Conservation (phyloP, 345 rosid genomes). For the Hibiscus mutabilis region DNA sequence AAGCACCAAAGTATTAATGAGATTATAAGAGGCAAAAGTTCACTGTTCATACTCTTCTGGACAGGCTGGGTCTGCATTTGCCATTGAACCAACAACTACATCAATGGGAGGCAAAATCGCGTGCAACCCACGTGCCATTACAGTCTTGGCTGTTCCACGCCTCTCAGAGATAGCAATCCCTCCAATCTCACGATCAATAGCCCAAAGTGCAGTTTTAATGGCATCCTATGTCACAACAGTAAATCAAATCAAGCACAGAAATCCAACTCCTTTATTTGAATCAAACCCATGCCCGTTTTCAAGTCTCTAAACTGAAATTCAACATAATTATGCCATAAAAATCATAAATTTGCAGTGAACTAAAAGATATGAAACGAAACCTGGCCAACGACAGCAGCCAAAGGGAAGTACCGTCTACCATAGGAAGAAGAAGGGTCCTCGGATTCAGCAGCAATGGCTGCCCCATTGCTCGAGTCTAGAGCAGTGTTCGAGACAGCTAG, state of each 20-base stretch:
- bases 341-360: background rate
- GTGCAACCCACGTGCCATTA: conserved; percentile 94
- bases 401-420: conserved; percentile 75
- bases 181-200: conserved; percentile 87
- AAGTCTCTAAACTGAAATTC: background rate
- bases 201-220: conserved; percentile 87
- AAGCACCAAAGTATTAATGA: background rate
- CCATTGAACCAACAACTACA: conserved; percentile 72
- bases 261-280: too few species aligned
- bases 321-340: background rate
- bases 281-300: background rate
- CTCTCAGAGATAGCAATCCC: conserved; percentile 87
- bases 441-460: conserved; percentile 17
- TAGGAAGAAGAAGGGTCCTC: conserved; percentile 27
- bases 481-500: background rate
- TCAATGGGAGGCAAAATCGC: conserved; percentile 89
- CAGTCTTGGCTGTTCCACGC: conserved; percentile 91
- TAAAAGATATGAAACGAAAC: conserved; percentile 22
- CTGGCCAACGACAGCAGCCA: conserved; percentile 96
- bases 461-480: conserved; percentile 25
- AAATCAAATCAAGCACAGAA: background rate
- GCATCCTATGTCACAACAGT: conserved; percentile 52
- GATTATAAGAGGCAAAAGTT: background rate
- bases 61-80: conserved; percentile 77
- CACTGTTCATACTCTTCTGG: conserved; percentile 63